Conservation (phyloP, 1,284 basidiomycete genomes). For the Trichosporon inkin region DNA sequence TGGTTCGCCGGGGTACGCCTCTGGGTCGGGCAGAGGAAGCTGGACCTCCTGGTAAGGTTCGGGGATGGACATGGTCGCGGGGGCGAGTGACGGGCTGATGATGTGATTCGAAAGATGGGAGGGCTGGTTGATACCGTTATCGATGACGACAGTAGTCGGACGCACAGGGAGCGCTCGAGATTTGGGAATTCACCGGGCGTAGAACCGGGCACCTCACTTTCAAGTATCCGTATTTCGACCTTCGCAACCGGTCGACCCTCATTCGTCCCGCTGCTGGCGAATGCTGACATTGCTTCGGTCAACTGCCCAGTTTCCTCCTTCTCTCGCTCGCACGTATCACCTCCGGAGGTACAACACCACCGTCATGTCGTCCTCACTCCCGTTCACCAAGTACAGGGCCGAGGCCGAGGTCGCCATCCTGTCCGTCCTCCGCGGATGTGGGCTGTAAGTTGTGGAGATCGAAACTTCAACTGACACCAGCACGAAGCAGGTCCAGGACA, state of each 20-base stretch:
- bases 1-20: constrained; percentile 43
- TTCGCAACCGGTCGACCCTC: background rate
- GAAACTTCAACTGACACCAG: constrained; percentile 42
- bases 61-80: constrained; percentile 27
- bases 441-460: background rate
- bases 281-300: background rate
- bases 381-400: constrained; percentile 36
- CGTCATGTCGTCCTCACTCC: constrained; percentile 25
- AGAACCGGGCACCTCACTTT: background rate
- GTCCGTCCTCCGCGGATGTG: constrained; percentile 84
- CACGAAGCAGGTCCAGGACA: constrained; percentile 82
- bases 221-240: background rate
- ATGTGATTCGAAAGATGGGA: background rate
- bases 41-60: constrained; percentile 23
- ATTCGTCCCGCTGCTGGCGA: background rate
- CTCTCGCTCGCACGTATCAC: background rate
- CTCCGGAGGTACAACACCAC: constrained; percentile 3
- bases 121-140: constrained; percentile 2
- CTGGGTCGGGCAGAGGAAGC: constrained; percentile 42
- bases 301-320: constrained; percentile 8
- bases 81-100: background rate
- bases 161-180: background rate
- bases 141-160: constrained; percentile 14
- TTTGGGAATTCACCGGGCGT: constrained; percentile 15
- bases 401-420: constrained; percentile 66